Evolutionary conservation across 169 alveolate genomes (phyloP), one percentile per base, ranked within the genome.

Genomic region (Eimeria acervulina): DNA sequence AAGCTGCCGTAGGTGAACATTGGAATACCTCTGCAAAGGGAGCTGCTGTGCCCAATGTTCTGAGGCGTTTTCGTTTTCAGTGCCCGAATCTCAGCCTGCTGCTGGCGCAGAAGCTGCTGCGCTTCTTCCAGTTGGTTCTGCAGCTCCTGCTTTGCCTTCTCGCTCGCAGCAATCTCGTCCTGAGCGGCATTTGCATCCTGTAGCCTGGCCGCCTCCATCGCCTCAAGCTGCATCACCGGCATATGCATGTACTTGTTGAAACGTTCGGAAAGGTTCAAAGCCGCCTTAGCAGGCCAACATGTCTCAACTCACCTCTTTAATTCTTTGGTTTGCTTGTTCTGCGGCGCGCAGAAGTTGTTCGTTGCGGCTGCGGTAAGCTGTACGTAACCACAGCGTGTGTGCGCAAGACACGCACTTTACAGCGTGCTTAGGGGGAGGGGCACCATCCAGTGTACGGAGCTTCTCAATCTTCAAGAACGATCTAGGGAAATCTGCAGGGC

Each of bases 331-430:
- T 51, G 92, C 92, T 55, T 84, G 52, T 36, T 84, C 92, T 55
- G 74, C 51, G 33, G 40, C 78, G 19, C 61, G 92, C 31, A 52
- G 55, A 84, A 84, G 92, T 21, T 84, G 47, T 55, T 84, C 74
- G 92, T 84, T 84, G 61, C 92, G 92, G 61, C 78, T 55, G 47
- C 92, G 92, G 36, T 84, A 84, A 31, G 74, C 92, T 84, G 92
- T 55, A 84, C 33, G 92, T 78, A 84, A 19, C 55, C 72, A 17
- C 78, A 81, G 40, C 36, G 90, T 42, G 72, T 47, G 59, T 42
- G 44, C 38, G 66, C 68, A 42, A 17, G 90, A 68, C 72, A 26
- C 40, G 90, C 51, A 40, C 6, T 81, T 70, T 21, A 47, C 10
- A 38, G 55, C 42, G 15, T 17, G 59, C 26, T 33, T 38, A 33